Base-by-base conservation (phyloP, 331 rosid genomes). In the Rosa hybrid region DNA sequence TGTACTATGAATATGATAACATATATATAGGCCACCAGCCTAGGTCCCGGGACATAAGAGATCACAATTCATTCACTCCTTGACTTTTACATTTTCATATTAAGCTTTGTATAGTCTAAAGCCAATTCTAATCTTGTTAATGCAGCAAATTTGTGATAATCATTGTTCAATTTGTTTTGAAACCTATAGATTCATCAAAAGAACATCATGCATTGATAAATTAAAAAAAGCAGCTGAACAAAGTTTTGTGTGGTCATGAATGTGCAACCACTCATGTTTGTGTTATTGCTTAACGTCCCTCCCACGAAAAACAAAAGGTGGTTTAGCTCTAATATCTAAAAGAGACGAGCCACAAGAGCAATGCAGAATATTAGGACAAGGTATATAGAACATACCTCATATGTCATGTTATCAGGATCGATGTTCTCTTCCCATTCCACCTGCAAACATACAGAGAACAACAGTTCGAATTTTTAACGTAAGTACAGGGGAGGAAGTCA, bases 341-440 rank as follows among this genome's bases (percentile, higher is more conserved):
- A 45, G 45, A 27, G 54, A 78, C 30, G 49, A 75, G 83, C 39
- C 25, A 74, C 13, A n/a, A 48, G 9, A 41, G 23, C 25, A 78
- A 44, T 53, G 60, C 67, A 65, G 59, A 3, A 64, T 51, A 23
- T 59, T 20, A 27, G 18, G 54, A 30, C 57, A 63, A 51, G 44
- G 60, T 53, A 74, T 34, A 46, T 49, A 75, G 64, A 74, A 86
- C 80, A 78, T 51, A 94, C 98, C 98, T 94, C 97, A 76, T 94
- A 94, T 51, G 98, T 91, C 98, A 94, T 91, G 86, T 86, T 89
- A 84, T 94, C 98, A 7, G 96, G 97, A 88, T 92, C 98, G 27
- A 92, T 80, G 63, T 82, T 81, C 82, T 91, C 98, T 84, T 94
- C 98, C 98, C 98, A 94, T 74, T 74, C 65, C 70, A 78, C 91